These are phyloP conservation scores for Tolypocladium endophyticum DNA, from an alignment of 2,329 filamentous ascomycete genomes.

Conservation along the genomic window DNA sequence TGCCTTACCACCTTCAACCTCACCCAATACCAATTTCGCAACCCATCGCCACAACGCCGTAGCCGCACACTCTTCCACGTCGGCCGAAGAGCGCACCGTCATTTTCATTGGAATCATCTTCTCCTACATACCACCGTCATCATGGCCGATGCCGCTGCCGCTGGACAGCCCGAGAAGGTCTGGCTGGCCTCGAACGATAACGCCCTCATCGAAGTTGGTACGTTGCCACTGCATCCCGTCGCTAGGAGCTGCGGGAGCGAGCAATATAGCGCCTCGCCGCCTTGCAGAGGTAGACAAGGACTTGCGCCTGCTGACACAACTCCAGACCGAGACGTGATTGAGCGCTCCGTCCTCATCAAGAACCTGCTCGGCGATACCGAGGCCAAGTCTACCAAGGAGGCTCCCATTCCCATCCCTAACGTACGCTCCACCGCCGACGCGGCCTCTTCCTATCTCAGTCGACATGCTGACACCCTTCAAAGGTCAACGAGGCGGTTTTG, in stretches of 20 bases:
- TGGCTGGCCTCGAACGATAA: conserved; percentile 42
- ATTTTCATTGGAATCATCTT: not conserved
- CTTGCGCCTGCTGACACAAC: conserved; percentile 3
- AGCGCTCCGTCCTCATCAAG: conserved; percentile 92
- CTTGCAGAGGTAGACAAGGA: not conserved
- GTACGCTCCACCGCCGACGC: conserved; percentile 28
- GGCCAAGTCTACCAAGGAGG: conserved; percentile 35
- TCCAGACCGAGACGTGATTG: conserved; percentile 69
- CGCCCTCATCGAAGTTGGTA: conserved; percentile 35
- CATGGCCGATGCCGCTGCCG: conserved; percentile 2
- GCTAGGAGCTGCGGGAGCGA: not conserved
- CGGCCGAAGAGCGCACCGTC: not conserved
- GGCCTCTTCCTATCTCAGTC: not conserved
- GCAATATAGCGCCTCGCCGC: not conserved
- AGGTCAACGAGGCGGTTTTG: conserved; percentile 88
- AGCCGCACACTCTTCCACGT: not conserved
- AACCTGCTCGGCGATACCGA: conserved; percentile 94
- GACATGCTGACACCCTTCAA: conserved; percentile 3
- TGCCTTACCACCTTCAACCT: not conserved
- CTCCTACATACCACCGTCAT: not conserved
- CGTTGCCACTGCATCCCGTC: conserved; percentile 11
- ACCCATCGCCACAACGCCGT: not conserved
- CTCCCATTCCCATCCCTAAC: conserved; percentile 83
- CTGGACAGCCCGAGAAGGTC: conserved; percentile 24
- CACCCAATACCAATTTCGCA: not conserved